Evolutionary conservation across 2,329 filamentous ascomycete species (phyloP).

Genomic region (Chrysoporthe puriensis): DNA sequence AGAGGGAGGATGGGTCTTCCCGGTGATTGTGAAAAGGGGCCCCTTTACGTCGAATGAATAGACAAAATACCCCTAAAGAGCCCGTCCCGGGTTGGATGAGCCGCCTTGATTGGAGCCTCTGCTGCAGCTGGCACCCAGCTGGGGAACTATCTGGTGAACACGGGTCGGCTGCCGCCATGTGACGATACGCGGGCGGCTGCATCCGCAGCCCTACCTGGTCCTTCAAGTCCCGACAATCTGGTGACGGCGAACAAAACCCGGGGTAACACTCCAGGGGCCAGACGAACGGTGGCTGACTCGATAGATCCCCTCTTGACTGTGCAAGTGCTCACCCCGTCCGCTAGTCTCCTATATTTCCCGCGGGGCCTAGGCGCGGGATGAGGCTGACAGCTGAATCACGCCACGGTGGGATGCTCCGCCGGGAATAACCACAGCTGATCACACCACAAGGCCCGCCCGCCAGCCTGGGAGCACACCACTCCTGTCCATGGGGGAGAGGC

Average conservation of each 20-base stretch:
- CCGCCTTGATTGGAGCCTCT: neutral
- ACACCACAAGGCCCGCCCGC: slow-evolving; percentile 10
- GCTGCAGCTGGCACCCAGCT: neutral
- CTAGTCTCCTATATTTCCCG: neutral
- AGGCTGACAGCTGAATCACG: slow-evolving; percentile 16
- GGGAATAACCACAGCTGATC: slow-evolving; percentile 8
- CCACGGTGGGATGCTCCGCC: slow-evolving; percentile 28
- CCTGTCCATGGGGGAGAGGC: neutral
- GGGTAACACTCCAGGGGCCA: slow-evolving; percentile 9
- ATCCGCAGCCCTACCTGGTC: neutral
- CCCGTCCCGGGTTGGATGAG: neutral
- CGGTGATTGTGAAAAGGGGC: slow-evolving; percentile 4
- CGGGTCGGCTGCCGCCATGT: neutral
- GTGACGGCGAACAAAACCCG: slow-evolving; percentile 25
- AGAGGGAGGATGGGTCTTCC: slow-evolving; percentile 11
- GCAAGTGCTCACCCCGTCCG: too few species aligned
- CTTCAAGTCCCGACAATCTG: slow-evolving; percentile 26
- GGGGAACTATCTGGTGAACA: neutral
- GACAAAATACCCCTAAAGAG: slow-evolving; percentile 11
- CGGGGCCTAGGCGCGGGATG: neutral
- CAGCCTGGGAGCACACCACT: slow-evolving; percentile 16
- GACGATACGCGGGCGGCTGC: neutral
- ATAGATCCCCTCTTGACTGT: too few species aligned
- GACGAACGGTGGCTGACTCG: neutral
- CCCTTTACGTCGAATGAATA: slow-evolving; percentile 19